Conservation (phyloP, 768 basidiomycete species). For the Daedaleopsis nitida region DNA sequence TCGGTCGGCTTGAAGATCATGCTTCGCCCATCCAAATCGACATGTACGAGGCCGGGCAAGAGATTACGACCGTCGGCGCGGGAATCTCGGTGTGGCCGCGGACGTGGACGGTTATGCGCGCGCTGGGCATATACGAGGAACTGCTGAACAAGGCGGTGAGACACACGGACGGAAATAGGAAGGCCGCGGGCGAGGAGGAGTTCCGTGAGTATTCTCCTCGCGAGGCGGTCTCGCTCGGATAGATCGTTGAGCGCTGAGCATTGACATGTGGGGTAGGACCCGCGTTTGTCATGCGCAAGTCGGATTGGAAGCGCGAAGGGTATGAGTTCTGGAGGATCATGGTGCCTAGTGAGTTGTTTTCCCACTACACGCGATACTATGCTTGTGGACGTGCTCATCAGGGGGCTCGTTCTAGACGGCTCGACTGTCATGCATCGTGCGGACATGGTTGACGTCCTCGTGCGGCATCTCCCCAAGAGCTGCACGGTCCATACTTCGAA, state of each 20-base stretch:
- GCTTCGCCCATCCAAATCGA: constrained; percentile 33
- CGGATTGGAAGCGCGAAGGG: constrained; percentile 22
- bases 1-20: constrained; percentile 38
- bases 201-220: not conserved
- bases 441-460: constrained; percentile 27
- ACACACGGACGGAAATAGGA: constrained; percentile 1
- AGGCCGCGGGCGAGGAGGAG: not conserved
- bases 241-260: not conserved
- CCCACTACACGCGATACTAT: not conserved
- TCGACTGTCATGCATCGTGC: constrained; percentile 29
- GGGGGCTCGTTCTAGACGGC: constrained; percentile 17
- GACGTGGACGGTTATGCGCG: constrained; percentile 46
- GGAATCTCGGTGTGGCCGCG: constrained; percentile 49
- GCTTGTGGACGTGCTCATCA: not conserved
- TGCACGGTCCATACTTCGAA: constrained; percentile 26
- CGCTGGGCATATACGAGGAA: constrained; percentile 40
- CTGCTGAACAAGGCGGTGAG: constrained; percentile 19
- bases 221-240: not conserved
- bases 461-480: constrained; percentile 18
- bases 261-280: constrained; percentile 11
- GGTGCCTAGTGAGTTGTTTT: constrained; percentile 22
- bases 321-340: constrained; percentile 23
- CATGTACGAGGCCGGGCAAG: constrained; percentile 48
- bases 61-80: constrained; percentile 41
- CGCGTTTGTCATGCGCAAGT: constrained; percentile 26